Evolutionary conservation across 768 basidiomycete genomes (phyloP), one percentile per base, ranked within the genome.

Genomic region (Mycena vulgaris): DNA sequence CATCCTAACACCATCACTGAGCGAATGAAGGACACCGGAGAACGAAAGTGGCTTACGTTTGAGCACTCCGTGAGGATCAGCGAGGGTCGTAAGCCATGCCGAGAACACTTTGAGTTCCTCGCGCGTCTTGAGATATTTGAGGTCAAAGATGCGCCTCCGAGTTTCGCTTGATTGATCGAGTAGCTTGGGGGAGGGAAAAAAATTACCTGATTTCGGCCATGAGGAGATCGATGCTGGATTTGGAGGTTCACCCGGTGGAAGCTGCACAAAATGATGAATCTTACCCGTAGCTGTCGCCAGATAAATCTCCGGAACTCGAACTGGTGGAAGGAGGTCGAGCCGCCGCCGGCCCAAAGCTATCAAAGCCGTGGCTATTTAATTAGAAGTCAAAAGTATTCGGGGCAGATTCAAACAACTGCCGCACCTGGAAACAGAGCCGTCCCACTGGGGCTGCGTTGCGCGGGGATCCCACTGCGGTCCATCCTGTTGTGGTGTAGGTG

Each of bases 391-490:
- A 61, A 27, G 31, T 39, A 52, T 25, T 25, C 28, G 21, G 39
- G 33, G 47, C 23, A 31, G 47, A 56, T 42, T 27, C 27, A 30
- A 31, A 16, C 51, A 63, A 42, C 35, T 40, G 28, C 30, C 63
- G 39, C 52, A 63, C 52, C 40, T 53, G 62, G 52, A 63, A 55
- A 42, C 39, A 42, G 53, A 63, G 53, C 53, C 62, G 30, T 63
- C 51, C 62, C 62, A 63, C 35, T 62, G 61, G 23, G 62, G 37
- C 51, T 63, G 62, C 42, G 42, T 39, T 19, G 49, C 21, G 37
- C 39, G 37, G 48, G 40, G 37, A 51, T 52, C 42, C 8, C 8
- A 45, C 6, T 23, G 4, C 8, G 48, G 21, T n/a, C n/a, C n/a
- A n/a, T n/a, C 40, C 48, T 25, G 61, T 51, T 63, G 61, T 25